Percentiles rank a stretch among this genome's conserved stretches.
Evolutionary conservation across 129 eudicot genomes (phyloP).

Genomic region (Arctium minus): DNA sequence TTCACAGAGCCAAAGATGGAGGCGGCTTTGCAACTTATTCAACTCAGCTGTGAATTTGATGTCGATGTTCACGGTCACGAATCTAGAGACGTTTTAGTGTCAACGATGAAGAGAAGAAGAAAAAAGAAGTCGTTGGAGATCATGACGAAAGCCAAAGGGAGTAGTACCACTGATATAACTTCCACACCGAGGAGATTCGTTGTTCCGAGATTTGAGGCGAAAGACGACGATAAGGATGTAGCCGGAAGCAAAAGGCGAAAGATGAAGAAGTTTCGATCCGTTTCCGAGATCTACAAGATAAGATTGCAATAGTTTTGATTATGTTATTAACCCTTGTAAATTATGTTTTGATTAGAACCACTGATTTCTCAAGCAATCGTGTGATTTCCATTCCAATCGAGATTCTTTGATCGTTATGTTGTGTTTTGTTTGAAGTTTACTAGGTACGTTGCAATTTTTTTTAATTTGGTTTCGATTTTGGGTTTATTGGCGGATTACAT

Average conservation of each 20-base stretch:
- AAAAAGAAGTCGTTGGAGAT: background rate
- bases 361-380: no score
- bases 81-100: background rate
- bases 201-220: background rate
- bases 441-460: no score
- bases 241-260: slow-evolving; percentile 8
- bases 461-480: no score
- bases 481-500: no score
- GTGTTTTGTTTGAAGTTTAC: no score
- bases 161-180: slow-evolving; percentile 9
- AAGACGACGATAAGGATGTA: background rate
- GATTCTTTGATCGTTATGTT: no score
- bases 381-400: no score
- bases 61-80: background rate
- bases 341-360: background rate
- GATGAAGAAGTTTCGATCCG: slow-evolving; percentile 31
- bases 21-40: slow-evolving; percentile 8
- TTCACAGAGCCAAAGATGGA: slow-evolving; percentile 10
- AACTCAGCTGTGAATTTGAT: slow-evolving; percentile 2
- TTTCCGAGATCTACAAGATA: slow-evolving; percentile 25
- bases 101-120: background rate
- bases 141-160: slow-evolving; percentile 7
- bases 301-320: background rate
- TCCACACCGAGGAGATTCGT: background rate
- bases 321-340: background rate